Evolutionary conservation across 306 rosid species (phyloP).

Genomic region (Astragalus glycyphyllos): DNA sequence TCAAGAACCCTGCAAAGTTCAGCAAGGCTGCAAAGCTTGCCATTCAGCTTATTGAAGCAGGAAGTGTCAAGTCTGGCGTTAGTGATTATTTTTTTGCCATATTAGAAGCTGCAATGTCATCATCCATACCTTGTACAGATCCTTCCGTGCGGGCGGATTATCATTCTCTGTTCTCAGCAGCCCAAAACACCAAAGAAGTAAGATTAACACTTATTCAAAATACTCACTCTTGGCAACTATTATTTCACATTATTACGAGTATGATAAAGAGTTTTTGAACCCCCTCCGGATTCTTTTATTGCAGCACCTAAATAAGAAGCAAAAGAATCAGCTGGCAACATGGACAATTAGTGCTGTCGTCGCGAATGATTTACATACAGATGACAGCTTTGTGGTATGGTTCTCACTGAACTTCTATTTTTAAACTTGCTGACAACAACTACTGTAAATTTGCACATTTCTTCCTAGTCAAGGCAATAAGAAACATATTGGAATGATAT

Average conservation of each 20-base stretch:
- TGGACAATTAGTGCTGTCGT: conserved; percentile 76
- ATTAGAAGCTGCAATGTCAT: conserved; percentile 84
- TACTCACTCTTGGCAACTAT: not conserved
- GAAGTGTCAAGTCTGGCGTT: conserved; percentile 85
- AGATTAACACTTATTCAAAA: conserved; percentile 25
- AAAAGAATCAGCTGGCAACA: conserved; percentile 68
- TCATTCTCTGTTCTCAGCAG: conserved; percentile 73
- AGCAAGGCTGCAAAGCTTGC: conserved; percentile 93
- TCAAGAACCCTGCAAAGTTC: conserved; percentile 79
- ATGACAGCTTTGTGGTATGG: conserved; percentile 94
- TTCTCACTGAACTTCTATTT: conserved; percentile 25
- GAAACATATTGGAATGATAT: conserved; percentile 23
- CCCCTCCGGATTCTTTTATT: conserved; percentile 25
- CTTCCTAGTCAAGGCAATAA: conserved; percentile 32
- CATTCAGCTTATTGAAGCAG: conserved; percentile 83
- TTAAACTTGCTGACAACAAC: conserved; percentile 10
- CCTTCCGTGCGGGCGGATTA: conserved; percentile 77
- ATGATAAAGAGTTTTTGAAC: conserved; percentile 29
- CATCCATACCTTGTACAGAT: conserved; percentile 70
- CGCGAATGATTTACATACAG: conserved; percentile 81
- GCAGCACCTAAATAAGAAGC: conserved; percentile 78
- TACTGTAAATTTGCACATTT: not conserved
- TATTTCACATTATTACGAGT: not conserved
- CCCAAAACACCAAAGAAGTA: conserved; percentile 71
- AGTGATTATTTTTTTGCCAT: conserved; percentile 67